phyloP scores from a whole-genome alignment of 441 rosid genomes.

The Gossypium laxum region DNA sequence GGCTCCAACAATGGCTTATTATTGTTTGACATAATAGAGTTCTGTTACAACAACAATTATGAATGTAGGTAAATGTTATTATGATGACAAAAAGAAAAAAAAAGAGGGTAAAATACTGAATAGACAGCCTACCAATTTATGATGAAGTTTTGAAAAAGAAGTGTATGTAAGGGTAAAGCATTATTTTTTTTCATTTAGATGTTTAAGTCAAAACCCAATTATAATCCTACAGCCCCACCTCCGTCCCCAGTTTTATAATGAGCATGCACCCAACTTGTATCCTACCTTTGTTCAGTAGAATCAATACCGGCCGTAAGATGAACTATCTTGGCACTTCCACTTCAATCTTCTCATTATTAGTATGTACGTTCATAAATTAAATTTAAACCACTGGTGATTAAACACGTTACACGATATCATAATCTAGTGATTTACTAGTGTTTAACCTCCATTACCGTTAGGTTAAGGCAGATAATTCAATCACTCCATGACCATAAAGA shows the following conservation, averaged over 20 bases:
- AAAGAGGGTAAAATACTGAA: not conserved
- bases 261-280: not conserved
- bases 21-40: not conserved
- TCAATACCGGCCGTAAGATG: not conserved
- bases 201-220: not conserved
- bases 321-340: not conserved
- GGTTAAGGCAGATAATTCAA: not conserved
- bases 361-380: not conserved
- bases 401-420: not conserved
- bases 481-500: not conserved
- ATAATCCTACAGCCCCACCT: not conserved
- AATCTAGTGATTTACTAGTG: not conserved
- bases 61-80: not conserved
- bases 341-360: not conserved
- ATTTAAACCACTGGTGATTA: not conserved
- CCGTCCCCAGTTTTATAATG: not conserved
- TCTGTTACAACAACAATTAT: not conserved
- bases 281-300: constrained; percentile 9
- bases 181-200: not conserved
- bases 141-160: not conserved
- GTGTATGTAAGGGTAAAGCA: not conserved
- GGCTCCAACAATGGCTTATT: not conserved
- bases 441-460: not conserved
- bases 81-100: not conserved
- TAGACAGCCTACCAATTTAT: not conserved